A percentile compares a stretch with the other conserved stretches of the same genome.
Evolutionary conservation across 2,329 filamentous ascomycete genomes (phyloP).

Genomic region (Periconia digitata): DNA sequence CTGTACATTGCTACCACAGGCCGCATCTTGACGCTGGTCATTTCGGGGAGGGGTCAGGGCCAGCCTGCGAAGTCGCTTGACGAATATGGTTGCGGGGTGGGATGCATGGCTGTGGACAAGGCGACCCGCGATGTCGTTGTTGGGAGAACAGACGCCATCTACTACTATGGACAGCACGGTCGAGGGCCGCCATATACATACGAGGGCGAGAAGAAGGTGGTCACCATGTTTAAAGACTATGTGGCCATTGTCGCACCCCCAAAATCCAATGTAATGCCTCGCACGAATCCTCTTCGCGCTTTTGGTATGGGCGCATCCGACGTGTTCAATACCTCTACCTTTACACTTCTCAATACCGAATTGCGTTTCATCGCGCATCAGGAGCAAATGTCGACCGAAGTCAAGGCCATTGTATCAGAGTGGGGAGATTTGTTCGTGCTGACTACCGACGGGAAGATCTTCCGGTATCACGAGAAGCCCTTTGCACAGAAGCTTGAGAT

Average conservation of each 20-base stretch:
- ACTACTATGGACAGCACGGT: constrained; percentile 79
- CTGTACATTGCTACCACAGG: constrained; percentile 92
- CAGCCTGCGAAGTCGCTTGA: constrained; percentile 86
- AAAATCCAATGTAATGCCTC: constrained; percentile 55
- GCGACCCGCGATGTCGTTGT: constrained; percentile 83
- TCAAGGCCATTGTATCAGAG: constrained; percentile 77
- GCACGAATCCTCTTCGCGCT: constrained; percentile 66
- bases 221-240: constrained; percentile 81
- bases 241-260: constrained; percentile 83
- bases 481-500: constrained; percentile 91
- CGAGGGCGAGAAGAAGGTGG: constrained; percentile 83
- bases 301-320: constrained; percentile 77
- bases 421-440: constrained; percentile 94
- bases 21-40: constrained; percentile 80
- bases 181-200: constrained; percentile 87
- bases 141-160: constrained; percentile 92
- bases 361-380: constrained; percentile 87
- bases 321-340: constrained; percentile 82
- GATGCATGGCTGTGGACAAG: constrained; percentile 88
- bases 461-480: constrained; percentile 86
- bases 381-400: constrained; percentile 78
- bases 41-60: constrained; percentile 86
- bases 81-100: constrained; percentile 86
- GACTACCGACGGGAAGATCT: constrained; percentile 89
- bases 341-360: constrained; percentile 89